A percentile compares a stretch with the other conserved stretches of the same genome.
Evolutionary conservation across 306 rosid genomes (phyloP).

Genomic region (Castanopsis chinensis): DNA sequence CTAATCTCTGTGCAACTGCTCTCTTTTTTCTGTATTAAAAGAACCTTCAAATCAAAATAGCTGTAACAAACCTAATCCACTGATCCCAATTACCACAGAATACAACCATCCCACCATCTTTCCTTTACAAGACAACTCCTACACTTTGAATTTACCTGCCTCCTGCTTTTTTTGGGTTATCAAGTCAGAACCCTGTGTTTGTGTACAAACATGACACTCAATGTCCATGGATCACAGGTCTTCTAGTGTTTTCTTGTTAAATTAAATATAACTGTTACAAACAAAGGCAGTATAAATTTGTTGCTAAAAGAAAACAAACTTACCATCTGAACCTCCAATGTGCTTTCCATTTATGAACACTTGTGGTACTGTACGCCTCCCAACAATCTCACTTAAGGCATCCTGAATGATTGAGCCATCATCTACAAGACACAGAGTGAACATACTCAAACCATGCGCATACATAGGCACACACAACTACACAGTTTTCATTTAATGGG

Average conservation of each 20-base stretch:
- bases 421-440: slow-evolving; percentile 44
- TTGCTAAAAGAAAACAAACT: slow-evolving; percentile 2
- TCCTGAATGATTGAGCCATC: slow-evolving; percentile 78
- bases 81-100: too few relatives aligned
- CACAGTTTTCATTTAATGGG: not conserved
- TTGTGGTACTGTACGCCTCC: slow-evolving; percentile 94
- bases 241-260: slow-evolving; percentile 8
- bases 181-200: not conserved
- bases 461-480: not conserved
- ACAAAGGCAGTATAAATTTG: not conserved
- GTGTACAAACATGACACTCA: not conserved
- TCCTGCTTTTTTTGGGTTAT: too few relatives aligned
- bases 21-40: too few relatives aligned
- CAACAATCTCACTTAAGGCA: slow-evolving; percentile 52
- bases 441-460: slow-evolving; percentile 12
- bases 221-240: not conserved
- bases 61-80: too few relatives aligned
- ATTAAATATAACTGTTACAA: not conserved
- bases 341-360: slow-evolving; percentile 81
- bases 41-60: too few relatives aligned
- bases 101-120: too few relatives aligned
- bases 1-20: too few relatives aligned
- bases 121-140: too few relatives aligned
- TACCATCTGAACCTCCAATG: slow-evolving; percentile 97
- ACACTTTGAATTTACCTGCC: too few relatives aligned